Conservation (phyloP, 768 basidiomycete genomes). For the Filobasidium floriforme region DNA sequence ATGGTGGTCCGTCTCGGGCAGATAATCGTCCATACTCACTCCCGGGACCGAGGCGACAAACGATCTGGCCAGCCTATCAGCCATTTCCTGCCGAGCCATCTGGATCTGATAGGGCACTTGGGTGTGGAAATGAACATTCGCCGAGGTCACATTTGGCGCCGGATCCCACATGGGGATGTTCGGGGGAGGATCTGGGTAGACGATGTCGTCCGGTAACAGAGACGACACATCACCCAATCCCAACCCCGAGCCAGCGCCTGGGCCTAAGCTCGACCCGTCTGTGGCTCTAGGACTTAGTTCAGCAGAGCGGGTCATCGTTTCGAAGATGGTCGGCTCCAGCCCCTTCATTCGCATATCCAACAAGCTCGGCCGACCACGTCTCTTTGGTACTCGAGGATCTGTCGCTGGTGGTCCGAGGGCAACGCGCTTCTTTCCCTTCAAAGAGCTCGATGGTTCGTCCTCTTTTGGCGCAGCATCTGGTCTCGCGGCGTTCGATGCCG, state of each 20-base stretch:
- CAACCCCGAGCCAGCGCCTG: neutral
- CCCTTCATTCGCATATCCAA: neutral
- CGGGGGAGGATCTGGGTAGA: neutral
- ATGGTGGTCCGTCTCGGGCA: neutral
- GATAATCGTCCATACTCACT: neutral
- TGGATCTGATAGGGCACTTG: constrained; percentile 23
- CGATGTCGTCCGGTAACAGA: constrained; percentile 10
- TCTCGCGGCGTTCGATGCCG: no score
- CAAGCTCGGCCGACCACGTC: neutral
- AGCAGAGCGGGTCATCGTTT: constrained; percentile 8
- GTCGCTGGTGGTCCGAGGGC: neutral
- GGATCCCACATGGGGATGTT: constrained; percentile 15
- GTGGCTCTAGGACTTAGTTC: constrained; percentile 1
- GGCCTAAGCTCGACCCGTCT: constrained; percentile 1
- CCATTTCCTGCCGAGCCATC: constrained; percentile 16
- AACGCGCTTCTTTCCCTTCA: neutral
- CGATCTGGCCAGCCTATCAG: neutral
- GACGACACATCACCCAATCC: neutral
- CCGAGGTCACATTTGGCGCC: no score
- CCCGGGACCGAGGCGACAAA: neutral
- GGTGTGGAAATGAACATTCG: constrained; percentile 14
- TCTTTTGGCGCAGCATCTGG: no score
- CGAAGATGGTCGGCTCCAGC: constrained; percentile 4
- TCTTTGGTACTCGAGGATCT: neutral
- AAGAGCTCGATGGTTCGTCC: neutral